These are phyloP conservation scores for Pittosporum tobira DNA, from an alignment of 129 eudicot genomes.

Conservation along the genomic window DNA sequence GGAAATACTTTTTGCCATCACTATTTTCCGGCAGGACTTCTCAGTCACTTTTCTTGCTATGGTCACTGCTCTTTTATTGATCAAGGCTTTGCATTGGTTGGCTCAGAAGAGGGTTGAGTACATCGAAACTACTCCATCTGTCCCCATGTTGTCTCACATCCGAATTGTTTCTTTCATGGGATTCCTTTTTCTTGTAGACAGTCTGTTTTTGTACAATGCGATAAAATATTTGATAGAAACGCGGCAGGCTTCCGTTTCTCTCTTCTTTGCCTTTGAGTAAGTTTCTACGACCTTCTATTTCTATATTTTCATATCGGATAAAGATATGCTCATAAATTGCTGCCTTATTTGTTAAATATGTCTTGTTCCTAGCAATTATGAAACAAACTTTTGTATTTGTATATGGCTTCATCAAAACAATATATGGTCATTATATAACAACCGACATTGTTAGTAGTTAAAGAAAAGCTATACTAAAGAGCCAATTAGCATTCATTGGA, in stretches of 20 bases:
- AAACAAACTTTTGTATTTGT: neutral
- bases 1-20: slow-evolving; percentile 96
- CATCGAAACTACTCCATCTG: slow-evolving; percentile 95
- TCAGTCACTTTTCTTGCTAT: slow-evolving; percentile 82
- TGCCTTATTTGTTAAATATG: no score
- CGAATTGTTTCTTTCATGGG: slow-evolving; percentile 96
- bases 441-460: neutral
- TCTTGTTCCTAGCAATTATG: no score
- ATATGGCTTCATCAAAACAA: neutral
- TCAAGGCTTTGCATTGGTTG: slow-evolving; percentile 97
- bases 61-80: slow-evolving; percentile 83
- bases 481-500: neutral
- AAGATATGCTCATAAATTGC: neutral
- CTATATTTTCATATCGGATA: neutral
- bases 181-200: slow-evolving; percentile 81
- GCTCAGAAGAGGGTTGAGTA: slow-evolving; percentile 98
- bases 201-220: slow-evolving; percentile 64
- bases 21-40: slow-evolving; percentile 92
- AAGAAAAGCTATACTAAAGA: neutral
- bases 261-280: slow-evolving; percentile 96
- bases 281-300: slow-evolving; percentile 14
- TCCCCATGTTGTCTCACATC: slow-evolving; percentile 65
- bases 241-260: slow-evolving; percentile 87
- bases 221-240: slow-evolving; percentile 69
- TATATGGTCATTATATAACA: neutral